These are phyloP conservation scores for Cyclotella atomus DNA, from an alignment of 108 stramenopile species.

Conservation along the genomic window DNA sequence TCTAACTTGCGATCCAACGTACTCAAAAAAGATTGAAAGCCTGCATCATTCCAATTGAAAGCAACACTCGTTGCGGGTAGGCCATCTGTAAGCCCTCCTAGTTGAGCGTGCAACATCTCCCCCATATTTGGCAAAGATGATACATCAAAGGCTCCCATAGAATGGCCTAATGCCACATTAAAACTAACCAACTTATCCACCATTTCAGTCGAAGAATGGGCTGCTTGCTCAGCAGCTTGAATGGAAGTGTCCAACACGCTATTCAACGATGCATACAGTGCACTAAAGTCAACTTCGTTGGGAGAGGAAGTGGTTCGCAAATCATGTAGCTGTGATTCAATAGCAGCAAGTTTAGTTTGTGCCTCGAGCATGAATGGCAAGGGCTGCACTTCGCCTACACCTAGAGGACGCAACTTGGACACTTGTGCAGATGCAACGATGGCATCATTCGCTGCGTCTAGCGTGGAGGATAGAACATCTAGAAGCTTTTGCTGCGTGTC, in stretches of 20 bases:
- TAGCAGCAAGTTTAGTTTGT: conserved; percentile 9
- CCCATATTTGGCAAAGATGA: background rate
- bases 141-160: background rate
- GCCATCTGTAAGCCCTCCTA: background rate
- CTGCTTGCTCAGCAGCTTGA: conserved; percentile 6
- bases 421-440: conserved; percentile 14
- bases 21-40: background rate
- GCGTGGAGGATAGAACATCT: conserved; percentile 8
- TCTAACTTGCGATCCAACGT: conserved; percentile 18
- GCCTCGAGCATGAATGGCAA: background rate
- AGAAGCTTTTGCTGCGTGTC: background rate
- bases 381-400: background rate
- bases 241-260: conserved; percentile 11
- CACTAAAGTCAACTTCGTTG: background rate
- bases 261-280: background rate
- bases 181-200: conserved; percentile 2
- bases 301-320: background rate
- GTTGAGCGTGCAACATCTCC: background rate
- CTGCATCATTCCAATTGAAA: background rate
- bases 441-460: conserved; percentile 17
- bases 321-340: conserved; percentile 2
- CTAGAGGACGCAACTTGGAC: background rate
- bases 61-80: too few relatives aligned
- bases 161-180: conserved; percentile 5
- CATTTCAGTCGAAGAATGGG: conserved; percentile 5